These are phyloP conservation scores for Bryopsis sp. DNA, from an alignment of 139 green algal genomes.

Conservation along the genomic window DNA sequence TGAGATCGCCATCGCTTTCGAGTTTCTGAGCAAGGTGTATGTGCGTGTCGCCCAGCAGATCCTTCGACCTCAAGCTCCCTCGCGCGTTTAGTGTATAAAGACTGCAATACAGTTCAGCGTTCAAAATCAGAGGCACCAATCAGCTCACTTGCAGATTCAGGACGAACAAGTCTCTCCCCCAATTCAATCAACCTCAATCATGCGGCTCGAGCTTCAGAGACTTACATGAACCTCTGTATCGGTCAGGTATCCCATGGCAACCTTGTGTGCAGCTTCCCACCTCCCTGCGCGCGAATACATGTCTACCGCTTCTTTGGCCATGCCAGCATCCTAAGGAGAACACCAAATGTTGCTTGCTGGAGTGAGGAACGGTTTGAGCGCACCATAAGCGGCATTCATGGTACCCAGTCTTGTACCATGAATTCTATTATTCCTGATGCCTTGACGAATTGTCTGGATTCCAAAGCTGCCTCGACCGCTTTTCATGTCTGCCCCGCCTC, in stretches of 20 bases:
- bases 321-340: slow-evolving; percentile 35
- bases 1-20: slow-evolving; percentile 46
- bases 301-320: slow-evolving; percentile 48
- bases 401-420: slow-evolving; percentile 35
- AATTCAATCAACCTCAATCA: no score
- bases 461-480: slow-evolving; percentile 72
- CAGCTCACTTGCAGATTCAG: no score
- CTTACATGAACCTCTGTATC: slow-evolving; percentile 44
- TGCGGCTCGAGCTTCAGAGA: no score
- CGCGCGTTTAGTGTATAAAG: slow-evolving; percentile 39
- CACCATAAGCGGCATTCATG: no score
- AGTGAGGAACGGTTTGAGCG: no score
- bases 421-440: slow-evolving; percentile 60
- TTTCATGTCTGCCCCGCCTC: slow-evolving; percentile 56
- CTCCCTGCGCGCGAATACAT: slow-evolving; percentile 66
- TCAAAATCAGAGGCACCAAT: no score
- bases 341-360: no score
- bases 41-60: slow-evolving; percentile 37
- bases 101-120: no score
- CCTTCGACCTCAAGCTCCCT: slow-evolving; percentile 51
- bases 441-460: slow-evolving; percentile 60
- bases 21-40: slow-evolving; percentile 47
- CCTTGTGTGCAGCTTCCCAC: slow-evolving; percentile 68
- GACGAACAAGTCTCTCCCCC: no score
- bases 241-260: slow-evolving; percentile 59